phyloP scores from a whole-genome alignment of 2,329 filamentous ascomycete species.

The Rutstroemia sydowiana region DNA sequence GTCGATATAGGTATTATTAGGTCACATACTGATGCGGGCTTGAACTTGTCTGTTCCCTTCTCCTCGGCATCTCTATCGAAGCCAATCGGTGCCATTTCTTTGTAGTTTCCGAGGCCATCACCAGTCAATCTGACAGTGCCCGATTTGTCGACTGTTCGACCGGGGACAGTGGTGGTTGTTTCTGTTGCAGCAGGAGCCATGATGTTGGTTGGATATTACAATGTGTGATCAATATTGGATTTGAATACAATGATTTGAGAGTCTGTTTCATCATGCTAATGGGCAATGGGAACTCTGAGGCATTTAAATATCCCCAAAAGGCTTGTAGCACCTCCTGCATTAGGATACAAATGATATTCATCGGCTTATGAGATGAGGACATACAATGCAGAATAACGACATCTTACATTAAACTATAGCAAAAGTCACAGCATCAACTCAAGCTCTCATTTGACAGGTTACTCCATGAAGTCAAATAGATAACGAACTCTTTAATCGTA shows the following conservation, averaged over 20 bases:
- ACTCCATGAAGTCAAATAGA: not conserved
- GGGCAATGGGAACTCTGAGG: not conserved
- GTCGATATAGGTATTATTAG: not conserved
- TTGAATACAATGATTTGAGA: not conserved
- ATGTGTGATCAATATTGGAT: not conserved
- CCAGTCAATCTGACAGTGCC: conserved; percentile 18
- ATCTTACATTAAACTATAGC: not conserved
- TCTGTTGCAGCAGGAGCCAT: conserved; percentile 28
- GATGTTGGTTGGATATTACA: not conserved
- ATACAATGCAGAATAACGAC: conserved; percentile 3
- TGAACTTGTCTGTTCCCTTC: conserved; percentile 23
- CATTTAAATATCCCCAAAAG: not conserved
- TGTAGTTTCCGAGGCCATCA: conserved; percentile 22
- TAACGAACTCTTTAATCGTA: not conserved
- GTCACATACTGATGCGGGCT: conserved; percentile 24
- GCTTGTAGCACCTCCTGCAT: not conserved
- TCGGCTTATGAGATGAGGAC: too few relatives aligned
- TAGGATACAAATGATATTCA: too few relatives aligned
- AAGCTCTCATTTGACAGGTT: conserved; percentile 1
- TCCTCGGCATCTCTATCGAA: conserved; percentile 27
- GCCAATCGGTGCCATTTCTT: conserved; percentile 26
- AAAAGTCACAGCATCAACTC: too few relatives aligned
- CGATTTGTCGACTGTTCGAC: conserved; percentile 8
- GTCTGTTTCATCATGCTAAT: not conserved
- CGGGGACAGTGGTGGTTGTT: conserved; percentile 18